Base-by-base conservation (phyloP, 2,329 filamentous ascomycete species). In the Bipolaris oryzae region DNA sequence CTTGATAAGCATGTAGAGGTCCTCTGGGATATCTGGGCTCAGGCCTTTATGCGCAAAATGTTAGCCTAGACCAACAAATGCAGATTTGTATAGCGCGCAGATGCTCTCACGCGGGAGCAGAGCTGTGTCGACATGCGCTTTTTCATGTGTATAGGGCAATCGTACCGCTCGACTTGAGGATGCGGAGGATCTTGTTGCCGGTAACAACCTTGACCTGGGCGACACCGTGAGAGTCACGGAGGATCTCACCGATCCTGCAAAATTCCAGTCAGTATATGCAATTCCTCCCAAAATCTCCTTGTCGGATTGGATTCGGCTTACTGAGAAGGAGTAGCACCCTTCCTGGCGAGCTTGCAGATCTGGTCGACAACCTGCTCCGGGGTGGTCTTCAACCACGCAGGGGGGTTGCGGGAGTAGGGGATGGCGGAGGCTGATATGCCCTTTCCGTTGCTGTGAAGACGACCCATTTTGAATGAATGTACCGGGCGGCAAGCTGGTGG, bases 1-100 rank as follows among this genome's bases (percentile, higher is more conserved):
- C 91, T 97, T 97, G 91, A 98, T 98, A 81, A 98, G 87, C 91
- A 96, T 96, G 90, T 98, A 99, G 73, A 98, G 90, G 84, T 99
- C 95, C 89, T 99, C 95, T 79, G 96, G 95, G 76, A 99, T 89
- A 81, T 98, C 93, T 80, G 96, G 95, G 74, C 95, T 94, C 80
- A 99, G 92, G 85, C 95, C 95, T 99, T 51, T 41, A 67, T 62
- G 63, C 53, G 70, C 70, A 64, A 69, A 66, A 69, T 72, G 70
- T 76, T 72, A 75, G 73, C 66, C 62, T 66, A 71, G 58, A 74
- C 71, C 66, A 72, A 74, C 67, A 74, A 72, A 74, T 69, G 71
- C 72, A 66, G 55, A 85, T 85, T 79, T 77, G 77, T 74, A 84
- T 79, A 89, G 96, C 92, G 87, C 92, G 93, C 88, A 59, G 69